Conservation (phyloP, 2,329 filamentous ascomycete genomes). For the Penicillium sp. region DNA sequence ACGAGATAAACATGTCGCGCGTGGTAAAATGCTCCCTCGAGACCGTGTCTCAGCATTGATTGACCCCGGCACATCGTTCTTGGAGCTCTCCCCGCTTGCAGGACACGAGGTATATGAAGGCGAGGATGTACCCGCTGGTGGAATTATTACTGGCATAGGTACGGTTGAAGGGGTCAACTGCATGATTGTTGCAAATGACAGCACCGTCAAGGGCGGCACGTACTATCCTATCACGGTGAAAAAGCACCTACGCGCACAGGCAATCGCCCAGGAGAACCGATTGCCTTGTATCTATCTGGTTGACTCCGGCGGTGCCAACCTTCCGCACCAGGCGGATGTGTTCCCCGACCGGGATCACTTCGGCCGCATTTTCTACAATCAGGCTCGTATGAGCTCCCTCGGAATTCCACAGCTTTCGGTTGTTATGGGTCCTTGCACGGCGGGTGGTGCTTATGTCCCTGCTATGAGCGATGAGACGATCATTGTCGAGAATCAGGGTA, state of each 20-base stretch:
- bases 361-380: conserved; percentile 96
- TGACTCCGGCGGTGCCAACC: conserved; percentile 91
- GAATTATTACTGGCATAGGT: conserved; percentile 90
- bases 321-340: conserved; percentile 92
- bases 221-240: conserved; percentile 98
- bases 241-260: conserved; percentile 92
- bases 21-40: conserved; percentile 91
- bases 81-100: conserved; percentile 91
- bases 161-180: conserved; percentile 88
- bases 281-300: conserved; percentile 90
- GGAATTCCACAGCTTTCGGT: conserved; percentile 93
- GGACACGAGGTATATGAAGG: conserved; percentile 82
- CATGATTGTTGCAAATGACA: conserved; percentile 93
- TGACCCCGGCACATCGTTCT: conserved; percentile 84
- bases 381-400: conserved; percentile 84
- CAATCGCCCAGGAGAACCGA: conserved; percentile 83
- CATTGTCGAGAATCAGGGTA: conserved; percentile 93
- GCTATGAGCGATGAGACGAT: conserved; percentile 98
- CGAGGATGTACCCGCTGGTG: conserved; percentile 83
- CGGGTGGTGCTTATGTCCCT: conserved; percentile 91
- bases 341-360: conserved; percentile 96
- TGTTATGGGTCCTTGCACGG: conserved; percentile 96
- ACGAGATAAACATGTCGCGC: conserved; percentile 78
- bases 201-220: conserved; percentile 94
- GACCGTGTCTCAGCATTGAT: conserved; percentile 85